A percentile compares a stretch with the other conserved stretches of the same genome.
These are phyloP conservation scores for Cyberlindnera misumaiensis DNA, from an alignment of 805 yeast species.

Conservation along the genomic window DNA sequence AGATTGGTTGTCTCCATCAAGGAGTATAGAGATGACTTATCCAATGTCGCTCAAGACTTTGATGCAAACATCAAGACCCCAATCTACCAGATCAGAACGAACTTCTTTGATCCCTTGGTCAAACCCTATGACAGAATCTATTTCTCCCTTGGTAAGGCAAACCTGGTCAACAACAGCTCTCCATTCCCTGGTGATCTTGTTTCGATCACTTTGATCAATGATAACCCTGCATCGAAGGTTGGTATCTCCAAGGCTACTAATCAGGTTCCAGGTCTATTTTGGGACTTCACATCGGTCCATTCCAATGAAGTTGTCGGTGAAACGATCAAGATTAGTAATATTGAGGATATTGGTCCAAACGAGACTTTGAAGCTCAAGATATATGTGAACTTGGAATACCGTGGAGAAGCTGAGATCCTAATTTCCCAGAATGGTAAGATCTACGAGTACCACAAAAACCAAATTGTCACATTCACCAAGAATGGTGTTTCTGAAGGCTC, in stretches of 20 bases:
- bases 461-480: conserved; percentile 38
- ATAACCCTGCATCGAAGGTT: conserved; percentile 43
- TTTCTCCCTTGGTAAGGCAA: conserved; percentile 47
- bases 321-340: conserved; percentile 54
- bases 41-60: conserved; percentile 25
- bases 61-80: conserved; percentile 39
- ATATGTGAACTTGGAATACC: conserved; percentile 54
- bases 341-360: conserved; percentile 39
- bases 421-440: conserved; percentile 42
- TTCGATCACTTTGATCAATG: conserved; percentile 45
- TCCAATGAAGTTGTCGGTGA: conserved; percentile 73
- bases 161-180: conserved; percentile 22
- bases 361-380: conserved; percentile 51
- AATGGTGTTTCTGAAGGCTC: conserved; percentile 33
- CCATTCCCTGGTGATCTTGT: conserved; percentile 25
- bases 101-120: conserved; percentile 58
- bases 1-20: conserved; percentile 61
- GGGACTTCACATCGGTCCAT: conserved; percentile 71
- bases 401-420: conserved; percentile 51
- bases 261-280: conserved; percentile 40
- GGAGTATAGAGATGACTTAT: conserved; percentile 51
- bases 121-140: conserved; percentile 55
- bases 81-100: conserved; percentile 57
- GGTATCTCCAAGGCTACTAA: conserved; percentile 64
- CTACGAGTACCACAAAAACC: conserved; percentile 40